A percentile compares a stretch with the other conserved stretches of the same genome.
Evolutionary conservation across 768 basidiomycete genomes (phyloP).

Genomic region (Boletales sp.): DNA sequence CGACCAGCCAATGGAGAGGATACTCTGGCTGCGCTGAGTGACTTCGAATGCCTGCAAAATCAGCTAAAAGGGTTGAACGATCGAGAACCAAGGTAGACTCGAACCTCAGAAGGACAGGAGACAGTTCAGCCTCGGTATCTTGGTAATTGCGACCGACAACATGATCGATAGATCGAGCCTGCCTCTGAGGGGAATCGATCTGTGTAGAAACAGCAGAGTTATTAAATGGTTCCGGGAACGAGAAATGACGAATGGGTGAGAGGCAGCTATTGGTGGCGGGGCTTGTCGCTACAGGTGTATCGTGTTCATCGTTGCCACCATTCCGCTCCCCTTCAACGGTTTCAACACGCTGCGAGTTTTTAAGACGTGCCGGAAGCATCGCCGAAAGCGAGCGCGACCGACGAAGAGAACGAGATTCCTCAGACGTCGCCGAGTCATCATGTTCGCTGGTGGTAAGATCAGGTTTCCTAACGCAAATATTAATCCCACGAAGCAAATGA

Average conservation of each 20-base stretch:
- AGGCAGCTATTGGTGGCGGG: slow-evolving; percentile 5
- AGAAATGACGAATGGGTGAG: slow-evolving; percentile 15
- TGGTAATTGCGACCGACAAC: background rate
- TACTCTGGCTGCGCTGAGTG: background rate
- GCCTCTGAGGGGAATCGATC: background rate
- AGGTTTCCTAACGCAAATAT: slow-evolving; percentile 1
- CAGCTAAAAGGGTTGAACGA: slow-evolving; percentile 5
- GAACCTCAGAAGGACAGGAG: slow-evolving; percentile 5
- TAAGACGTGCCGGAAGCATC: background rate
- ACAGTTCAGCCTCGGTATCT: slow-evolving; percentile 1
- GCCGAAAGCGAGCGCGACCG: slow-evolving; percentile 1
- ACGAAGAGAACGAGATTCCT: background rate
- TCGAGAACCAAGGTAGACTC: background rate
- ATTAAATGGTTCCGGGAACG: slow-evolving; percentile 9
- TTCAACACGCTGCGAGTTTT: slow-evolving; percentile 4
- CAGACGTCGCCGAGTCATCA: background rate
- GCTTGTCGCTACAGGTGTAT: background rate
- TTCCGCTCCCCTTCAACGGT: background rate
- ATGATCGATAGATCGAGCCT: background rate
- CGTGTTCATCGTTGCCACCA: background rate
- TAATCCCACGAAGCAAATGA: background rate
- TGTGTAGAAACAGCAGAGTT: background rate
- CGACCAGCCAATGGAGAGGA: slow-evolving; percentile 13
- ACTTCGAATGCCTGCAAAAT: slow-evolving; percentile 3
- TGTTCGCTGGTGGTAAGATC: background rate